Evolutionary conservation across 148 eudicot species (phyloP), one percentile per base, ranked within the genome.

Genomic region (Amaranthus palmeri): DNA sequence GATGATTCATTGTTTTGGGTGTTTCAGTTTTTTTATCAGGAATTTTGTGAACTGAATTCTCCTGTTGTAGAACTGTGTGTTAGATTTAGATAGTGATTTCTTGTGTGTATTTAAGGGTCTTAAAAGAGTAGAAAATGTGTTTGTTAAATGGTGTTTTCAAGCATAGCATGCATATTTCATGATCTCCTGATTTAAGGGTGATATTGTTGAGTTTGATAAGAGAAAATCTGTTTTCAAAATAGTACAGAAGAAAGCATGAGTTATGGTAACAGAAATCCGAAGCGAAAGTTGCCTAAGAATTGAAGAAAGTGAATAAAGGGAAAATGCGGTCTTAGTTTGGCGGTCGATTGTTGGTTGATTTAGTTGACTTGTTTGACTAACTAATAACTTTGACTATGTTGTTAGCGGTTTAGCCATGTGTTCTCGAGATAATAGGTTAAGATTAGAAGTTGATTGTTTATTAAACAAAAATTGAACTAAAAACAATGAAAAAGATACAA

Each of bases 141-240:
- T 44, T 12, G 52, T 7, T 25, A 18, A 12, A 57, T 54, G 4
- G 0, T 68, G 1, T 43, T 43, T 44, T 4, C 17, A 61, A 14
- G 44, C 78, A 76, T 69, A 14, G 44, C 78, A 76, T 69, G 69
- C 49, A 76, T 4, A 18, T 45, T 1, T 3, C 56, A 76, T 76
- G 73, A 13, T 61, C 43, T 62, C 50, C 69, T 44, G 47, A 76
- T 62, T 69, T 62, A 65, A 75, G 58, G 78, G 64, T 42, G 58
- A 55, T 48, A 69, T 25, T 25, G 61, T 75, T 75, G 42, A 69
- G 73, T n/a, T 44, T 70, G 3, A 54, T 52, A 55, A 43, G 44
- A 56, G 62, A 44, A 65, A 67, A 13, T 46, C 4, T 50, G 7
- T 14, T 47, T 46, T 47, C 3, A 4, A 0, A 54, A 7, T 13